Conservation (phyloP, 208 protist genomes). For the Wallacemonas sp. region DNA sequence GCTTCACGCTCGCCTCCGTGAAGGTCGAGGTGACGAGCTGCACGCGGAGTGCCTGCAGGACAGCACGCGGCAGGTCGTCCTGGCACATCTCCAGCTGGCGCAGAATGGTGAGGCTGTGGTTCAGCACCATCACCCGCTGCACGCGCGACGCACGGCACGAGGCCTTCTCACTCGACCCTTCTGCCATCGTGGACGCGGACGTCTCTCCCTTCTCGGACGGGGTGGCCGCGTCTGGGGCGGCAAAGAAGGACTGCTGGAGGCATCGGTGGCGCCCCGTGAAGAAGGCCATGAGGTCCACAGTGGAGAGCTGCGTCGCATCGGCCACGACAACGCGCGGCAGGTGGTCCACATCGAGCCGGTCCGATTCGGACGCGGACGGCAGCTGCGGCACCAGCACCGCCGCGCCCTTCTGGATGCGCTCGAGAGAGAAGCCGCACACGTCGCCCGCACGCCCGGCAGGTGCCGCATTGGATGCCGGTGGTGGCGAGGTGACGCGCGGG, state of each 20-base stretch:
- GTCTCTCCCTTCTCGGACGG: too few relatives aligned
- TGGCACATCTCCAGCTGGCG: conserved; percentile 76
- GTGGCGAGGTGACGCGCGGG: conserved; percentile 21
- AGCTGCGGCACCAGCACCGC: conserved; percentile 9
- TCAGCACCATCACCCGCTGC: conserved; percentile 47
- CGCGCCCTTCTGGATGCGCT: conserved; percentile 12
- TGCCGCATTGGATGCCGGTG: not conserved
- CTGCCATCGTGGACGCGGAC: too few relatives aligned
- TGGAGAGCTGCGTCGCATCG: conserved; percentile 36
- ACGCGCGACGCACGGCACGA: conserved; percentile 18
- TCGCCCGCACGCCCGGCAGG: not conserved
- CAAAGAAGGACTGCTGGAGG: conserved; percentile 8
- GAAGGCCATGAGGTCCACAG: conserved; percentile 50
- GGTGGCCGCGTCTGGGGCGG: too few relatives aligned
- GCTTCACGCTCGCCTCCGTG: conserved; percentile 35
- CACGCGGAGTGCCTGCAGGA: conserved; percentile 41
- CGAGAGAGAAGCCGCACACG: conserved; percentile 7
- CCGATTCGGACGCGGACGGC: not conserved
- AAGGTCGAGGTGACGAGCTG: conserved; percentile 66
- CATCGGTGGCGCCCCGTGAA: conserved; percentile 43
- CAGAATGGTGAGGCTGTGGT: conserved; percentile 49
- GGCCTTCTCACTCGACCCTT: too few relatives aligned
- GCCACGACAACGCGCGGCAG: conserved; percentile 51
- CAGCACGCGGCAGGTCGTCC: conserved; percentile 38
- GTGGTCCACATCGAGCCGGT: conserved; percentile 10